These are phyloP conservation scores for Chalciporus chontae DNA, from an alignment of 768 basidiomycete species.

Conservation along the genomic window DNA sequence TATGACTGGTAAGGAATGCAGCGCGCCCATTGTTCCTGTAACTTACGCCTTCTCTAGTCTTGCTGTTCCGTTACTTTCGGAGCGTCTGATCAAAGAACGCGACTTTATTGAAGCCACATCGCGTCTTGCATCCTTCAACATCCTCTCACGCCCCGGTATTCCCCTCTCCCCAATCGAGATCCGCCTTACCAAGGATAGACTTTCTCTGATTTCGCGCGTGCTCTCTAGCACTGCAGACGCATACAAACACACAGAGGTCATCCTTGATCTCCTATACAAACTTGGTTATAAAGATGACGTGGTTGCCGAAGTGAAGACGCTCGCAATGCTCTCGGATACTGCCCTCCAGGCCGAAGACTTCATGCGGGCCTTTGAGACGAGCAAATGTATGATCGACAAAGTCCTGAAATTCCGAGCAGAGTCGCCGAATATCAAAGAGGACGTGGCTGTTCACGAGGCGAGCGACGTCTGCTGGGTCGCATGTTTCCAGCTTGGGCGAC, in stretches of 20 bases:
- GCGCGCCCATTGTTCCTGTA: neutral
- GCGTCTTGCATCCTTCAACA: constrained; percentile 87
- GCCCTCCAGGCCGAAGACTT: constrained; percentile 85
- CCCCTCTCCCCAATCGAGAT: constrained; percentile 91
- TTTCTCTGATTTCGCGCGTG: constrained; percentile 83
- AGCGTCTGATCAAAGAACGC: constrained; percentile 62
- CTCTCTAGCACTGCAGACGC: constrained; percentile 82
- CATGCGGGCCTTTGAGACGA: constrained; percentile 63
- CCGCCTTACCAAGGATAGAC: constrained; percentile 83
- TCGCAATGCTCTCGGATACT: constrained; percentile 89
- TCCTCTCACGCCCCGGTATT: constrained; percentile 69
- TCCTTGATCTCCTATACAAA: constrained; percentile 86
- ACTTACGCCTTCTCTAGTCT: constrained; percentile 48
- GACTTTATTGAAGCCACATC: constrained; percentile 98
- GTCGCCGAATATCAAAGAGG: constrained; percentile 27
- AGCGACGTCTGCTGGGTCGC: constrained; percentile 87
- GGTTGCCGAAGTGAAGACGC: constrained; percentile 74
- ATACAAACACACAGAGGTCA: constrained; percentile 88
- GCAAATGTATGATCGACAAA: constrained; percentile 64
- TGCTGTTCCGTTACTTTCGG: constrained; percentile 64
- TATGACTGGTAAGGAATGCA: constrained; percentile 75
- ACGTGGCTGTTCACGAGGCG: constrained; percentile 51
- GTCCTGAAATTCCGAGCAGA: constrained; percentile 49
- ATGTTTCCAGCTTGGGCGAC: constrained; percentile 83
- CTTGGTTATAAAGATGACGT: constrained; percentile 73